Evolutionary conservation across 257 asterid genomes (phyloP).

Genomic region (Solanum sejunctum): DNA sequence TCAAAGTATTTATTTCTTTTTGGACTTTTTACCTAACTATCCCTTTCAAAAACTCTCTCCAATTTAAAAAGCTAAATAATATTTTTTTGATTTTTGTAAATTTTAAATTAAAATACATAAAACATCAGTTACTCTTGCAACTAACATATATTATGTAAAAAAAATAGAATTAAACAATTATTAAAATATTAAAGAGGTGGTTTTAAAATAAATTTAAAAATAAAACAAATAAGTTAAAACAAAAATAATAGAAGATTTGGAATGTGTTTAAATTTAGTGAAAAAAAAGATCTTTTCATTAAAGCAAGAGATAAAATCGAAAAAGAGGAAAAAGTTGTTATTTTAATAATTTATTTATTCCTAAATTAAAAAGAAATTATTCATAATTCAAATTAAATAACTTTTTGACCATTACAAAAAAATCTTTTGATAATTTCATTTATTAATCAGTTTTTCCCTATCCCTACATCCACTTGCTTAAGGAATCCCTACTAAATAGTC

Average conservation of each 20-base stretch:
- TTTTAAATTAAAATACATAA: not conserved
- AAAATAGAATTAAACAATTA: not conserved
- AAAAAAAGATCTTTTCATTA: not conserved
- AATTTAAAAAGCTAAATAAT: not conserved
- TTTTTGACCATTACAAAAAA: too few relatives aligned
- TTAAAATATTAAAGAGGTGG: not conserved
- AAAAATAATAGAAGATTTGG: not conserved
- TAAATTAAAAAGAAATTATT: not conserved
- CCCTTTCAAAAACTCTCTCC: not conserved
- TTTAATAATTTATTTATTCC: not conserved
- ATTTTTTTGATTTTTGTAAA: not conserved
- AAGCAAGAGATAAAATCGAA: not conserved
- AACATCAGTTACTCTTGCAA: not conserved
- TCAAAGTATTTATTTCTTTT: not conserved
- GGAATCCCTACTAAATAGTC: not conserved
- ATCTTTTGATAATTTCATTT: too few relatives aligned
- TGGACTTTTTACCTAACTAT: not conserved
- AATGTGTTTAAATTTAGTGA: not conserved
- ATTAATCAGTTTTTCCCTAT: not conserved
- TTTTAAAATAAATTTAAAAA: too few relatives aligned
- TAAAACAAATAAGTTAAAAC: not conserved
- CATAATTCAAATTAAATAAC: too few relatives aligned
- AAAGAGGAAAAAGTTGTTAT: not conserved
- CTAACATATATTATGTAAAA: not conserved
- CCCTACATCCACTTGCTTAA: not conserved